Evolutionary conservation across 192 early-diverging fungal genomes (phyloP).

Genomic region (Coemansia sp.): DNA sequence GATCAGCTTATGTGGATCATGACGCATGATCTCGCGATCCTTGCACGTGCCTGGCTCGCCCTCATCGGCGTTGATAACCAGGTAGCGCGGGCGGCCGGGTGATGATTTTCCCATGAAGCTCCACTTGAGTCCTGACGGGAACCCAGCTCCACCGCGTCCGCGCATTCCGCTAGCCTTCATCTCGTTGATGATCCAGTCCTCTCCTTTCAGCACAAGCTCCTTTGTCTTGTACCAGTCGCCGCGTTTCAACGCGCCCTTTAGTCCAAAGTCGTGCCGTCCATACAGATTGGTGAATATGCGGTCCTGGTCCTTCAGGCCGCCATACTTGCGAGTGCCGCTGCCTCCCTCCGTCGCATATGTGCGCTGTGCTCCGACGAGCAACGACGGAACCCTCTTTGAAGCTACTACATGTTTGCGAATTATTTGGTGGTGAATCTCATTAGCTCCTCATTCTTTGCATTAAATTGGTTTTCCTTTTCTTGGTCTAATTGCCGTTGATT

Average conservation of each 20-base stretch:
- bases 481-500: too few relatives aligned
- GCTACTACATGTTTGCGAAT: not conserved
- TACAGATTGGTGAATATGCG: conserved; percentile 99
- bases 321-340: conserved; percentile 53
- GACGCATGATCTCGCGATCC: conserved; percentile 93
- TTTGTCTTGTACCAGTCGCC: conserved; percentile 99
- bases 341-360: conserved; percentile 38
- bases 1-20: conserved; percentile 94
- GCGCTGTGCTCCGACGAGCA: not conserved
- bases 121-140: conserved; percentile 98
- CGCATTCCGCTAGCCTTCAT: conserved; percentile 94
- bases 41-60: conserved; percentile 99
- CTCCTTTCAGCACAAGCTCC: conserved; percentile 93
- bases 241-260: conserved; percentile 89
- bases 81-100: conserved; percentile 86
- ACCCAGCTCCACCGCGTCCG: conserved; percentile 96
- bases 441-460: too few relatives aligned
- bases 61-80: conserved; percentile 98
- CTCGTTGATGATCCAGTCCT: conserved; percentile 97
- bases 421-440: too few relatives aligned
- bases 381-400: not conserved
- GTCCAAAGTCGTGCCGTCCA: conserved; percentile 84
- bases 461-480: too few relatives aligned
- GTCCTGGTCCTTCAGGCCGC: conserved; percentile 84
- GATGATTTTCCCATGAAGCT: conserved; percentile 97